A percentile compares a stretch with the other conserved stretches of the same genome.
Evolutionary conservation across 2,329 filamentous ascomycete species (phyloP).

Genomic region (Fusarium hainanense): DNA sequence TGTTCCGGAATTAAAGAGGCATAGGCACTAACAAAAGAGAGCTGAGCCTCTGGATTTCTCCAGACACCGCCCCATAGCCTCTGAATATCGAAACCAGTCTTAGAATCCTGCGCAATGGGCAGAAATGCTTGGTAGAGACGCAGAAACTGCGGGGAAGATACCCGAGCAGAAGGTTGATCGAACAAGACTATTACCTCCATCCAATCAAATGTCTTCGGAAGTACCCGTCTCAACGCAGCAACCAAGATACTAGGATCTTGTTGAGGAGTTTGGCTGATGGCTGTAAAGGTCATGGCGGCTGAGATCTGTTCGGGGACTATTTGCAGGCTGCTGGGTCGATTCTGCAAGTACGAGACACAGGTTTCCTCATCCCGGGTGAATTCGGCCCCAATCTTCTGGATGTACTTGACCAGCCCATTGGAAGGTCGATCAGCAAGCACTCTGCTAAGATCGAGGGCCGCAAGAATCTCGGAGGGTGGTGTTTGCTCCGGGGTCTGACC

Average conservation of each 20-base stretch:
- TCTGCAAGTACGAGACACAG: slow-evolving; percentile 66
- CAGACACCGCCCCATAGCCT: slow-evolving; percentile 90
- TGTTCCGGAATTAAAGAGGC: slow-evolving; percentile 79
- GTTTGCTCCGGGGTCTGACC: slow-evolving; percentile 63
- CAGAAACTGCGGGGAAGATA: slow-evolving; percentile 84
- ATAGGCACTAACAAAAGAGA: slow-evolving; percentile 94
- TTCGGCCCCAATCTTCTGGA: slow-evolving; percentile 79
- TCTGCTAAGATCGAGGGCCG: slow-evolving; percentile 75
- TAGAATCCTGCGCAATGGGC: slow-evolving; percentile 70
- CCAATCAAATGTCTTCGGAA: slow-evolving; percentile 75
- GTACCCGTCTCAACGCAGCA: slow-evolving; percentile 69
- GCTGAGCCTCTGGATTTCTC: slow-evolving; percentile 85
- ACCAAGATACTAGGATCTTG: slow-evolving; percentile 68
- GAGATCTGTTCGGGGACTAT: slow-evolving; percentile 86
- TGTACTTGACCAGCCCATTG: slow-evolving; percentile 70
- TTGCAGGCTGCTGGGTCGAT: slow-evolving; percentile 64
- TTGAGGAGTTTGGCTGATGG: slow-evolving; percentile 66
- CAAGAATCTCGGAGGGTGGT: slow-evolving; percentile 77
- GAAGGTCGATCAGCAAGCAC: slow-evolving; percentile 69
- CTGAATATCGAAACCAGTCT: slow-evolving; percentile 78
- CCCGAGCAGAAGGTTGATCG: slow-evolving; percentile 79
- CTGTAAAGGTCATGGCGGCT: slow-evolving; percentile 76
- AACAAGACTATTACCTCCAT: slow-evolving; percentile 80
- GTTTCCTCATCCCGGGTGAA: slow-evolving; percentile 81
- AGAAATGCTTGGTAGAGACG: slow-evolving; percentile 82